phyloP scores from a whole-genome alignment of 371 early-diverging fungal genomes.

The Apophysomyces ossiformis region DNA sequence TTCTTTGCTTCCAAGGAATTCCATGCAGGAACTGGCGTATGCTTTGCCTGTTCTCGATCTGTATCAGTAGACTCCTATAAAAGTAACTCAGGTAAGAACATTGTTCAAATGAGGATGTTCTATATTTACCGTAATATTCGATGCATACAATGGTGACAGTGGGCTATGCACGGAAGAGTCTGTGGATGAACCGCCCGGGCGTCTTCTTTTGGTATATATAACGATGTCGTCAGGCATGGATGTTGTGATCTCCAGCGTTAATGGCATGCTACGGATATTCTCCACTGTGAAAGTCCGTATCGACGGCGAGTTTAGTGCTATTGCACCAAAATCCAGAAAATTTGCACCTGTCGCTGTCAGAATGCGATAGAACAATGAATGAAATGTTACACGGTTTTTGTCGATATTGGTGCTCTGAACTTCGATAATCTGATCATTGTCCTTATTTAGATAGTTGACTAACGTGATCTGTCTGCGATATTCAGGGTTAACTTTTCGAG shows the following conservation, averaged over 20 bases:
- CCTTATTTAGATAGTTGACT: slow-evolving; percentile 86
- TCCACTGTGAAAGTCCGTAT: slow-evolving; percentile 85
- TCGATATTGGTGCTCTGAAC: slow-evolving; percentile 95
- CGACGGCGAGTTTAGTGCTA: slow-evolving; percentile 81
- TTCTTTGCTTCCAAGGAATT: slow-evolving; percentile 26
- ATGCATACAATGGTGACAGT: neutral
- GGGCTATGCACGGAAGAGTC: neutral
- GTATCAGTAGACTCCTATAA: neutral
- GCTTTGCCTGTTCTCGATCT: neutral
- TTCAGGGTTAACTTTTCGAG: slow-evolving; percentile 97
- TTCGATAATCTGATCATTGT: slow-evolving; percentile 91
- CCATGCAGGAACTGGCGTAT: neutral
- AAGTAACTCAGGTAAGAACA: neutral
- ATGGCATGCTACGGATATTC: slow-evolving; percentile 72
- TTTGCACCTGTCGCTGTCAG: slow-evolving; percentile 89
- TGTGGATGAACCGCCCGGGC: slow-evolving; percentile 9
- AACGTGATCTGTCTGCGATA: slow-evolving; percentile 96
- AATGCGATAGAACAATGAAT: slow-evolving; percentile 94
- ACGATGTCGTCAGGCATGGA: slow-evolving; percentile 73
- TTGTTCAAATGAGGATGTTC: neutral
- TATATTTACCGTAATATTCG: neutral
- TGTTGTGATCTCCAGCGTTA: slow-evolving; percentile 66
- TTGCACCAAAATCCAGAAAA: slow-evolving; percentile 92
- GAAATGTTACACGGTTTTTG: slow-evolving; percentile 94
- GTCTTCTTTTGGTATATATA: slow-evolving; percentile 54